phyloP scores from a whole-genome alignment of 176 grass and related monocot species.

The Stipa capillata region DNA sequence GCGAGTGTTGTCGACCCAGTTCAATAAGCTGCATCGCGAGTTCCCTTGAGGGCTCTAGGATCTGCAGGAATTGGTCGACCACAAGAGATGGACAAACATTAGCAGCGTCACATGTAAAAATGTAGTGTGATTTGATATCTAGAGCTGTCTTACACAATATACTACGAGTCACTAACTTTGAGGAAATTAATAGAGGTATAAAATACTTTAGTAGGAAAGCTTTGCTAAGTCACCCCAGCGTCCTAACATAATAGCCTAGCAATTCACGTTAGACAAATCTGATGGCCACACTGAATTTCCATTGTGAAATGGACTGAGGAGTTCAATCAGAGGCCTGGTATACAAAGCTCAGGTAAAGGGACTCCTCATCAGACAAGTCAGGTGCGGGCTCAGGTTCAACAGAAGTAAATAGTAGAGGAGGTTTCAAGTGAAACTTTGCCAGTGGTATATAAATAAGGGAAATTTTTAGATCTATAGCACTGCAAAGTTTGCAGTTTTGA shows the following conservation, averaged over 20 bases:
- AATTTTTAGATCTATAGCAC: too few relatives aligned
- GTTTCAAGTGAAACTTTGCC: not conserved
- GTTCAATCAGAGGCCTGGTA: not conserved
- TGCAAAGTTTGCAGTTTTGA: too few relatives aligned
- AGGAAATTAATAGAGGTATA: not conserved
- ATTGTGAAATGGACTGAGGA: not conserved
- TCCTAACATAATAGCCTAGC: not conserved
- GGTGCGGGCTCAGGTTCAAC: not conserved
- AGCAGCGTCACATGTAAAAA: not conserved
- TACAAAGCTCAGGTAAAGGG: not conserved
- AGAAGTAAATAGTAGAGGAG: not conserved
- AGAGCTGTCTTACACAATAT: not conserved
- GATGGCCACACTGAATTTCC: not conserved
- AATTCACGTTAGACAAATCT: not conserved
- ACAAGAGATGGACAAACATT: not conserved
- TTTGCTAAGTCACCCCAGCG: not conserved
- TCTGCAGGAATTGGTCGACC: conserved; percentile 32
- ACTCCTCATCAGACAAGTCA: not conserved
- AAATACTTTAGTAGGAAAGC: not conserved
- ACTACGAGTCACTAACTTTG: not conserved
- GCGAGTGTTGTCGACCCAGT: conserved; percentile 42
- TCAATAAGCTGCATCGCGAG: conserved; percentile 84
- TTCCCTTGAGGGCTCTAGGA: conserved; percentile 91
- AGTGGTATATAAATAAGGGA: too few relatives aligned
- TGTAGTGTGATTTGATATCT: not conserved